A percentile compares a stretch with the other conserved stretches of the same genome.
Evolutionary conservation across 164 flowering plant species (phyloP).

Genomic region (Vitis rotundifolia): DNA sequence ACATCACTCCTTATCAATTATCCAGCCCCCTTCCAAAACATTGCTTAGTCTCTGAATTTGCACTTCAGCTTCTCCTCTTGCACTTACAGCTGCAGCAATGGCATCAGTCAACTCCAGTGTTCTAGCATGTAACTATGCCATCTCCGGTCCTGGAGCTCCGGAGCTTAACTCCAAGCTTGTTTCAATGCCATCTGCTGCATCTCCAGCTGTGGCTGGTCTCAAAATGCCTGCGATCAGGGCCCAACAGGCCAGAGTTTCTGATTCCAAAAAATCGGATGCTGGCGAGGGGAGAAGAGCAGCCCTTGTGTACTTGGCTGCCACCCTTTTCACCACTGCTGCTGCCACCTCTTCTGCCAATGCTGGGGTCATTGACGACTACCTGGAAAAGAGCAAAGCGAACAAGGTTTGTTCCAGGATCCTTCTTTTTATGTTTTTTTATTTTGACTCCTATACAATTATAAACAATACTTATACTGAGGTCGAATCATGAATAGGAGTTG

Average conservation of each 20-base stretch:
- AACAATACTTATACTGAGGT: neutral
- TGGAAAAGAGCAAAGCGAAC: slow-evolving; percentile 93
- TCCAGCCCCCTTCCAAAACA: slow-evolving; percentile 12
- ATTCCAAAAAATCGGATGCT: slow-evolving; percentile 24
- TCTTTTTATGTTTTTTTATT: neutral
- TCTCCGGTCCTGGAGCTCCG: slow-evolving; percentile 42
- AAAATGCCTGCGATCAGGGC: slow-evolving; percentile 69
- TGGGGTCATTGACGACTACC: slow-evolving; percentile 79
- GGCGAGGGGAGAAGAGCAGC: slow-evolving; percentile 75
- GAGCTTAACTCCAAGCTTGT: slow-evolving; percentile 54
- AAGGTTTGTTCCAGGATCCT: slow-evolving; percentile 47
- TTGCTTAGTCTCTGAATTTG: neutral
- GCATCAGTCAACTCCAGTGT: slow-evolving; percentile 85
- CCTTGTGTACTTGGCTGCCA: slow-evolving; percentile 60
- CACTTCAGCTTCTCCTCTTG: neutral
- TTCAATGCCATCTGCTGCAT: slow-evolving; percentile 31
- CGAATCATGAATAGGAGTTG: slow-evolving; percentile 54
- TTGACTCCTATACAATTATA: too few species aligned
- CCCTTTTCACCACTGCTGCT: slow-evolving; percentile 56
- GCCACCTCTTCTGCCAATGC: slow-evolving; percentile 70
- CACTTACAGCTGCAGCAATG: slow-evolving; percentile 32
- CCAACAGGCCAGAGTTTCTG: slow-evolving; percentile 31
- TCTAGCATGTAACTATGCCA: slow-evolving; percentile 80
- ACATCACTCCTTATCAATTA: slow-evolving; percentile 26
- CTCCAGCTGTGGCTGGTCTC: slow-evolving; percentile 23